A percentile compares a stretch with the other conserved stretches of the same genome.
Evolutionary conservation across 257 asterid genomes (phyloP).

Genomic region (Lycium ferocissimum): DNA sequence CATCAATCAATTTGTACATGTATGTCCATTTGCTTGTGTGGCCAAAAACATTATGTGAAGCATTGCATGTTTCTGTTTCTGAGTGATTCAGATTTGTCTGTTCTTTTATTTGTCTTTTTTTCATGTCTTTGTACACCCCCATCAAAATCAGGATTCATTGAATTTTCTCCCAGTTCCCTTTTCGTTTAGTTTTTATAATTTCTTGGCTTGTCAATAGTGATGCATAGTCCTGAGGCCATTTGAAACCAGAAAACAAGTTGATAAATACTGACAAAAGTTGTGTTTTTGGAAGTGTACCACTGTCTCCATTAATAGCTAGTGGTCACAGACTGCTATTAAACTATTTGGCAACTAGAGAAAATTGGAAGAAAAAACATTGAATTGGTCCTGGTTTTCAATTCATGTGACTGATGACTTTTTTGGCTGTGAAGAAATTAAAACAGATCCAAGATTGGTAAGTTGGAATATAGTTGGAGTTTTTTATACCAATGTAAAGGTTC

Average conservation of each 20-base stretch:
- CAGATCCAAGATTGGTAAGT: neutral
- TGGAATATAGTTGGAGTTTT: neutral
- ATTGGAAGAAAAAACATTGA: neutral
- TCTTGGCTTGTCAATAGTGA: neutral
- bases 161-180: neutral
- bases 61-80: neutral
- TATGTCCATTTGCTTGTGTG: neutral
- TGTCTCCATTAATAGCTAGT: neutral
- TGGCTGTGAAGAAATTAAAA: neutral
- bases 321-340: neutral
- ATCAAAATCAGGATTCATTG: slow-evolving; percentile 22
- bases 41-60: neutral
- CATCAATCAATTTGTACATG: neutral
- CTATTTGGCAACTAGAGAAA: neutral
- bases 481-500: neutral
- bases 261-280: neutral
- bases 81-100: neutral
- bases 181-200: neutral
- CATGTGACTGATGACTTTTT: neutral
- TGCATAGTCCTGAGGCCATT: neutral
- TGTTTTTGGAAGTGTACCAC: neutral
- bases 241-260: slow-evolving; percentile 22
- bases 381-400: neutral
- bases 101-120: slow-evolving; percentile 3
- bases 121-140: neutral